Percentiles rank a stretch among this genome's conserved stretches.
phyloP scores from a whole-genome alignment of 2,329 filamentous ascomycete genomes.

The Curvularia spicifera region DNA sequence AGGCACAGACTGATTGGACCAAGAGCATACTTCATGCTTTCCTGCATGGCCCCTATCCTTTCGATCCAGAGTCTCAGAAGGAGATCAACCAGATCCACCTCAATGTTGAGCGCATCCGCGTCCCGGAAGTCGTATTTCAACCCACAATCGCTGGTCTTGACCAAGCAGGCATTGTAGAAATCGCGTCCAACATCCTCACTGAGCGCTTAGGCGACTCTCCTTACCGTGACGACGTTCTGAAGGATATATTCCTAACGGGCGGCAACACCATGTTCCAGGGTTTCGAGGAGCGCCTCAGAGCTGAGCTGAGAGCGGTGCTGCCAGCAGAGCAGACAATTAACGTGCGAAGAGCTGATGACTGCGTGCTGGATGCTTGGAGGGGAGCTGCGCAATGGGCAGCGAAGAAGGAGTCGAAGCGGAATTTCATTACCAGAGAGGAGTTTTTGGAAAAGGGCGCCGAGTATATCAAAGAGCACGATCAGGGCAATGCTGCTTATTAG shows the following conservation, averaged over 20 bases:
- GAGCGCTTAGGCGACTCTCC: constrained; percentile 70
- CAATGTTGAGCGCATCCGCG: constrained; percentile 94
- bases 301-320: constrained; percentile 71
- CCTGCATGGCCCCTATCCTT: constrained; percentile 83
- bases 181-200: constrained; percentile 85
- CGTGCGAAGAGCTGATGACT: constrained; percentile 76
- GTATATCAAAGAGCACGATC: constrained; percentile 78
- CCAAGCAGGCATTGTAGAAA: constrained; percentile 91
- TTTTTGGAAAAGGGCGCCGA: constrained; percentile 91
- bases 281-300: constrained; percentile 85
- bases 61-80: constrained; percentile 77
- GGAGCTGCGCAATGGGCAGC: constrained; percentile 87
- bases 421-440: constrained; percentile 78
- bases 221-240: constrained; percentile 73
- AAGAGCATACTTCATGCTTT: constrained; percentile 91
- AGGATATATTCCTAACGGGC: constrained; percentile 92
- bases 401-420: constrained; percentile 63
- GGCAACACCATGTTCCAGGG: constrained; percentile 85
- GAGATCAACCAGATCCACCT: constrained; percentile 90
- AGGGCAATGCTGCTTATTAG: constrained; percentile 49
- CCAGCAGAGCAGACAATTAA: constrained; percentile 72
- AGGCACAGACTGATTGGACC: constrained; percentile 94
- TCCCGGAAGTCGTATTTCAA: constrained; percentile 92
- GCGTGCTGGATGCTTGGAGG: constrained; percentile 88
- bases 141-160: constrained; percentile 90